Conservation (phyloP, 768 basidiomycete genomes). For the Coprinopsis strossmayeri region DNA sequence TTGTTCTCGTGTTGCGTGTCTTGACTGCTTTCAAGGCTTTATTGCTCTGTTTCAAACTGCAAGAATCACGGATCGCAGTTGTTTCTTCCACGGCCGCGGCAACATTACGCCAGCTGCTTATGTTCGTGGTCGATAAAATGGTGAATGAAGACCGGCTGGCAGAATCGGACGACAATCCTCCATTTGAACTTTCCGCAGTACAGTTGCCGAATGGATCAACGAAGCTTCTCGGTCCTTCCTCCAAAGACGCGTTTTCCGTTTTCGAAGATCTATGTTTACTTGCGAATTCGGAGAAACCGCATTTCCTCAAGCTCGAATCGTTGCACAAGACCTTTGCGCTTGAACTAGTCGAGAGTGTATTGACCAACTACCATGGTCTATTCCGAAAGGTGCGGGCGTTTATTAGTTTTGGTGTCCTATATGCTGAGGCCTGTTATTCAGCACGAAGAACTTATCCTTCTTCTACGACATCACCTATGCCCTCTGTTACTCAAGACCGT, state of each 20-base stretch:
- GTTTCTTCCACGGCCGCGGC: slow-evolving; percentile 97
- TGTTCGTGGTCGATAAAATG: slow-evolving; percentile 97
- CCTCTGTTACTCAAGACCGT: slow-evolving; percentile 83
- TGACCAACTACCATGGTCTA: slow-evolving; percentile 86
- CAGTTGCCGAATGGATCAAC: slow-evolving; percentile 64
- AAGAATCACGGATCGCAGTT: slow-evolving; percentile 92
- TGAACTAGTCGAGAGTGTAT: slow-evolving; percentile 94
- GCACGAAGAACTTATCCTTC: slow-evolving; percentile 78
- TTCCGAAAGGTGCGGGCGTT: slow-evolving; percentile 61
- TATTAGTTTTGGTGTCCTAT: background rate
- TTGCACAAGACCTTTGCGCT: slow-evolving; percentile 92
- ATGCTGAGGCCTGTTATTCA: slow-evolving; percentile 20
- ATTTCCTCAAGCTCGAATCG: slow-evolving; percentile 74
- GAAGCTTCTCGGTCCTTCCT: slow-evolving; percentile 62
- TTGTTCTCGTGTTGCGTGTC: background rate
- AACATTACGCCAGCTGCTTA: slow-evolving; percentile 90
- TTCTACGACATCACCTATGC: slow-evolving; percentile 87
- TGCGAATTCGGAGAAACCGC: slow-evolving; percentile 73
- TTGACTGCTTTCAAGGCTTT: slow-evolving; percentile 51
- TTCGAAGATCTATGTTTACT: slow-evolving; percentile 92
- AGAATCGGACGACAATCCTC: slow-evolving; percentile 28
- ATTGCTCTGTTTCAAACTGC: slow-evolving; percentile 89
- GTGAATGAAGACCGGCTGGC: slow-evolving; percentile 58
- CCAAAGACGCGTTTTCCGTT: slow-evolving; percentile 78
- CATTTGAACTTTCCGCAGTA: slow-evolving; percentile 33